Evolutionary conservation across 352 stramenopile species (phyloP), one percentile per base, ranked within the genome.

Genomic region (Phytophthora pluvialis): DNA sequence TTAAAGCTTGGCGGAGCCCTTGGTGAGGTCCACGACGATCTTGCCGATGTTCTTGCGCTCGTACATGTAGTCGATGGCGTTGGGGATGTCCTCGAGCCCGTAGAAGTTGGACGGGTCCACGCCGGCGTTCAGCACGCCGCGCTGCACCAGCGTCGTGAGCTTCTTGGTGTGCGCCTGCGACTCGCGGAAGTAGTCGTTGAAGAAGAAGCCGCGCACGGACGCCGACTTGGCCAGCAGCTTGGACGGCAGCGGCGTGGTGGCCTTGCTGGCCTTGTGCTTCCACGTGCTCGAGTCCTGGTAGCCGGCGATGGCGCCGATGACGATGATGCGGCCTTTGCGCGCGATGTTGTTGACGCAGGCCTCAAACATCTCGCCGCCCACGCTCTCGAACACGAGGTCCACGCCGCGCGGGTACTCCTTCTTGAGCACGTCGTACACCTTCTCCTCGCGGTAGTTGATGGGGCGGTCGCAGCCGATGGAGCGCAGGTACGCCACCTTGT

Each of bases 391-490:
- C 10, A 90, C 83, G 49, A 92, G 76, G 42, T 92, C 67, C 5
- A 92, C 59, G 4, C 79, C 79, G 36, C 86, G 80, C 21, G 80
- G 79, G 71, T 93, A 81, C 80, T 90, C 81, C 11, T 73, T 82
- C 77, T 88, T 83, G 9, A 90, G 66, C 73, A 86, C 76, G 26
- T 81, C 56, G 35, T 48, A 60, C 21, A 89, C 57, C 32, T 77
- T 78, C 46, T 91, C 80, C 67, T 93, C 81, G 16, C 75, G 91
- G 76, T 97, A 97, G 66, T 96, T 90, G 45, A 97, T 90, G 60
- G 95, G 75, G 39, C 89, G 83, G 59, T 94, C 82, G 39, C 70
- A 83, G 48, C 84, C 89, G 12, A 91, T 68, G 28, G 62, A 74
- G 55, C 77, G 76, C 48, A 97, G 76, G 54, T 95, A 81, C n/a